phyloP scores from a whole-genome alignment of 176 grass and related monocot species.

The Rhynchospora breviuscula region DNA sequence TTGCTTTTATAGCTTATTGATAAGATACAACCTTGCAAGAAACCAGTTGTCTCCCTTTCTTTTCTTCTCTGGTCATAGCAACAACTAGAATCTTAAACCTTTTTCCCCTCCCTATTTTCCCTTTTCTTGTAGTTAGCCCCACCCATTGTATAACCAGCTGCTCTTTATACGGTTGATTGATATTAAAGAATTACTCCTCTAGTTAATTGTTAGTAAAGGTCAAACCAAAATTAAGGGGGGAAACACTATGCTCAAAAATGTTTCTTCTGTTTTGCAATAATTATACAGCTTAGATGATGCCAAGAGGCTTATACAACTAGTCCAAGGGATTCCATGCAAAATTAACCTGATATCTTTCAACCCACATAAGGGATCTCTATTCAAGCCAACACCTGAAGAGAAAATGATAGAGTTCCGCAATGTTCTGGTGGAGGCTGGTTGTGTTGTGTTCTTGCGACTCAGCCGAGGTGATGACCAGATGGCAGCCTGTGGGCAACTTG shows the following conservation, averaged over 20 bases:
- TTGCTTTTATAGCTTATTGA: not conserved
- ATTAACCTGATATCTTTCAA: slow-evolving; percentile 95
- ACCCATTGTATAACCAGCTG: not conserved
- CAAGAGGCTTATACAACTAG: slow-evolving; percentile 68
- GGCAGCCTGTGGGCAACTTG: slow-evolving; percentile 77
- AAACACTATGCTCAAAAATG: not conserved
- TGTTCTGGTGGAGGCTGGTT: slow-evolving; percentile 52
- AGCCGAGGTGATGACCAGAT: slow-evolving; percentile 91
- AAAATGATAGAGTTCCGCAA: slow-evolving; percentile 91
- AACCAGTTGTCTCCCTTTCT: not conserved
- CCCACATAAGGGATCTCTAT: slow-evolving; percentile 66
- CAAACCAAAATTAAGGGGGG: not conserved
- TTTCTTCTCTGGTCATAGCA: not conserved
- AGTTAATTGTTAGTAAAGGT: not conserved
- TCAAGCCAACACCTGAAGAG: slow-evolving; percentile 73
- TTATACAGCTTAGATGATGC: slow-evolving; percentile 61
- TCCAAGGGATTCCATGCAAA: slow-evolving; percentile 75
- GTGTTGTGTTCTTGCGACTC: slow-evolving; percentile 54
- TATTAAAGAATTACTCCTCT: not conserved
- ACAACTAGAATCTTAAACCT: not conserved
- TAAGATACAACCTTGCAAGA: not conserved
- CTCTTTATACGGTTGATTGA: not conserved
- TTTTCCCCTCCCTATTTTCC: too few species aligned
- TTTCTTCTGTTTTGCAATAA: slow-evolving; percentile 8
- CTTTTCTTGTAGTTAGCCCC: not conserved